Conservation (phyloP, 768 basidiomycete species). For the Chalciporus chontae region DNA sequence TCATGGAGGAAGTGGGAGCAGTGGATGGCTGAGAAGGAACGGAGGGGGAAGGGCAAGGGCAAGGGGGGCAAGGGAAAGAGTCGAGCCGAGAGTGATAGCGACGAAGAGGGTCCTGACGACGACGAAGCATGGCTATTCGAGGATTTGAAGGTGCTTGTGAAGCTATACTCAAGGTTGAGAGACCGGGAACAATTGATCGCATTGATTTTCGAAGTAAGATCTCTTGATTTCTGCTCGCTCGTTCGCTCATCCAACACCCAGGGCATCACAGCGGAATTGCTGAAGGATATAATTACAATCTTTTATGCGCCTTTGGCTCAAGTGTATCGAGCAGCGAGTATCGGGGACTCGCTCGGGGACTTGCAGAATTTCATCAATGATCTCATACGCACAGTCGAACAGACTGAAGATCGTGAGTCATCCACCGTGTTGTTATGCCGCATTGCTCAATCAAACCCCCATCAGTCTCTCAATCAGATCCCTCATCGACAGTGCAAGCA, state of each 20-base stretch:
- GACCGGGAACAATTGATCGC: constrained; percentile 92
- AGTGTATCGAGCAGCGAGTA: constrained; percentile 96
- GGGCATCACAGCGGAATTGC: constrained; percentile 91
- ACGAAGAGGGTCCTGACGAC: constrained; percentile 88
- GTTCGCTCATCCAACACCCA: constrained; percentile 28
- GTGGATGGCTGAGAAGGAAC: constrained; percentile 64
- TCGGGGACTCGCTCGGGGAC: constrained; percentile 89
- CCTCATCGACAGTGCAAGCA: constrained; percentile 80
- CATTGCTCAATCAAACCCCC: constrained; percentile 2
- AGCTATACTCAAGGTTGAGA: constrained; percentile 72
- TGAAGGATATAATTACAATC: constrained; percentile 98
- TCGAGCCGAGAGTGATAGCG: constrained; percentile 65
- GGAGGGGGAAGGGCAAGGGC: constrained; percentile 31
- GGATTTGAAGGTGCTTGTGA: constrained; percentile 77
- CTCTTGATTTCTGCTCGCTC: neutral
- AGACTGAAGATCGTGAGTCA: constrained; percentile 79
- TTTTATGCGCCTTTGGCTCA: constrained; percentile 96
- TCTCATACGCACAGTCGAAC: constrained; percentile 90
- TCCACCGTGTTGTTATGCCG: neutral
- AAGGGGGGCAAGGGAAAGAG: neutral
- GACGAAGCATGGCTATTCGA: constrained; percentile 98
- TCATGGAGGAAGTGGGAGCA: constrained; percentile 73
- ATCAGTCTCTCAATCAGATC: constrained; percentile 78
- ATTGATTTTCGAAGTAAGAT: constrained; percentile 85
- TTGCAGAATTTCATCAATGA: constrained; percentile 94